phyloP scores from a whole-genome alignment of 1,284 basidiomycete genomes.

The Chalciporus sp. region DNA sequence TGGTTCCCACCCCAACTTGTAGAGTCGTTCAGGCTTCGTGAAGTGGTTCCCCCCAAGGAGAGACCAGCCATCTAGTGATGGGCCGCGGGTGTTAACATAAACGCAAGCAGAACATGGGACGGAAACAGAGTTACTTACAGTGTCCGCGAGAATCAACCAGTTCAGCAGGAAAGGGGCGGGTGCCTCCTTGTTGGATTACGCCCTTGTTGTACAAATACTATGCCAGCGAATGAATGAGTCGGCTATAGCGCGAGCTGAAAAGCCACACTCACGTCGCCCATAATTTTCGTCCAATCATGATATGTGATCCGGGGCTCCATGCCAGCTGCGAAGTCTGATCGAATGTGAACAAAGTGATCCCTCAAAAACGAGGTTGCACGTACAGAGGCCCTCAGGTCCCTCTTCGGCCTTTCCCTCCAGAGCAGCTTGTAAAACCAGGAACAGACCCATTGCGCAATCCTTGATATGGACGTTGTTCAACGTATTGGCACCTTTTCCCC shows the following conservation, averaged over 20 bases:
- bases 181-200: conserved; percentile 37
- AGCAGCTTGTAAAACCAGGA: conserved; percentile 40
- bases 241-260: background rate
- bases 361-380: background rate
- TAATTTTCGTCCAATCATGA: conserved; percentile 31
- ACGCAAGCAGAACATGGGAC: background rate
- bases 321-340: conserved; percentile 29
- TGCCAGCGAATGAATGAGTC: conserved; percentile 1
- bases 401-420: conserved; percentile 42
- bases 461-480: conserved; percentile 43
- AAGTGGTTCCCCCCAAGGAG: conserved; percentile 41
- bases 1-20: conserved; percentile 43
- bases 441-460: conserved; percentile 37
- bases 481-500: conserved; percentile 42
- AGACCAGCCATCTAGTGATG: conserved; percentile 40
- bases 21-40: conserved; percentile 37
- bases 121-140: conserved; percentile 29
- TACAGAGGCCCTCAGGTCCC: conserved; percentile 43
- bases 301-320: conserved; percentile 28
- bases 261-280: conserved; percentile 40
- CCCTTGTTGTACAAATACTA: conserved; percentile 41
- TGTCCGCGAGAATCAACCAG: conserved; percentile 39
- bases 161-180: conserved; percentile 36
- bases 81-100: background rate
- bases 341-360: conserved; percentile 4